These are phyloP conservation scores for Truncatella angustata DNA, from an alignment of 2,329 filamentous ascomycete species.

Conservation along the genomic window DNA sequence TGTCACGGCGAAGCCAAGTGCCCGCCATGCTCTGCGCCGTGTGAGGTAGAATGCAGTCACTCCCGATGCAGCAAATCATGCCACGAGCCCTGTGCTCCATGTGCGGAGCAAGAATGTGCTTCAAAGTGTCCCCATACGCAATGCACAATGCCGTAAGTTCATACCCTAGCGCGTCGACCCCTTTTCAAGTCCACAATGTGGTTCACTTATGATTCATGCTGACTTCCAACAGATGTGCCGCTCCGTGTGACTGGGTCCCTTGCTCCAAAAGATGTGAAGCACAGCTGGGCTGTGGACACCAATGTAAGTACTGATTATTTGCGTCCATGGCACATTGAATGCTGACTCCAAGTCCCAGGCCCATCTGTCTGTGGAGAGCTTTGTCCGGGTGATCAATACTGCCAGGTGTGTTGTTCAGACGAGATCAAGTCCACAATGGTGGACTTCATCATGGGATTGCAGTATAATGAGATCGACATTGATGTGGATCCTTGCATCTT, in stretches of 20 bases:
- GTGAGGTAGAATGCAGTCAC: constrained; percentile 56
- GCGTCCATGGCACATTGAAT: too few species aligned
- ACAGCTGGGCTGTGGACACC: too few species aligned
- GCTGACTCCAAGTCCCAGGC: too few species aligned
- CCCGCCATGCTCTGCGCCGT: constrained; percentile 44
- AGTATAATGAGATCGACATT: constrained; percentile 57
- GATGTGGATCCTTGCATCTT: constrained; percentile 61
- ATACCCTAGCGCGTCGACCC: not conserved
- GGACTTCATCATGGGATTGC: constrained; percentile 53
- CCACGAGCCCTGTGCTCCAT: constrained; percentile 59
- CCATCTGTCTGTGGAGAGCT: constrained; percentile 64
- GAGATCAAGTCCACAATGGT: constrained; percentile 46
- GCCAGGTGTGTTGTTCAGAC: constrained; percentile 52
- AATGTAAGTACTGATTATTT: too few species aligned
- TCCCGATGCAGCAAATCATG: constrained; percentile 56
- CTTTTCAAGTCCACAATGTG: too few species aligned
- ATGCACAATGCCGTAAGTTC: constrained; percentile 35
- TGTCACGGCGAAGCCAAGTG: constrained; percentile 55
- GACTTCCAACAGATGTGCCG: constrained; percentile 46
- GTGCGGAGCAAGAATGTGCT: constrained; percentile 51
- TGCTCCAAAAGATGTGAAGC: constrained; percentile 62
- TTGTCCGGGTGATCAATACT: constrained; percentile 53
- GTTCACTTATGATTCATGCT: not conserved
- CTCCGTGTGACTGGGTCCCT: constrained; percentile 65
- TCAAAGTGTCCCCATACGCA: constrained; percentile 54